Conservation (phyloP, 2,329 filamentous ascomycete species). For the Penicillium sp. region DNA sequence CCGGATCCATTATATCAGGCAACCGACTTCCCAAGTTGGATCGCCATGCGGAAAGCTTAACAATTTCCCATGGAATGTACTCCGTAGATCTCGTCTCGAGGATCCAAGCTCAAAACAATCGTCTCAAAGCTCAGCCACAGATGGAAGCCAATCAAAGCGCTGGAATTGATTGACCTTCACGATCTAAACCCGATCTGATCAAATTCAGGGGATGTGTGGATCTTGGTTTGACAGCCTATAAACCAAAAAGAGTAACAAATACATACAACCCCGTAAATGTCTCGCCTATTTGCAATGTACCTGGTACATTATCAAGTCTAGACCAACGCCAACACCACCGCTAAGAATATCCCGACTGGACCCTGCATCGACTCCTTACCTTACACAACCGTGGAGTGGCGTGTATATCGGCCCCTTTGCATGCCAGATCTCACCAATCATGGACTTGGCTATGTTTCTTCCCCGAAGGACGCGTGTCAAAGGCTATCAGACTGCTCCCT, state of each 20-base stretch:
- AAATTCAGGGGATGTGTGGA: slow-evolving; percentile 1
- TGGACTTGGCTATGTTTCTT: not conserved
- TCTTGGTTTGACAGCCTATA: not conserved
- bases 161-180: not conserved
- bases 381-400: not conserved
- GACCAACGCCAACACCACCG: not conserved
- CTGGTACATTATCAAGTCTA: not conserved
- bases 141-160: not conserved
- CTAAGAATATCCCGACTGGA: not conserved
- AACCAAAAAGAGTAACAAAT: not conserved
- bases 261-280: not conserved
- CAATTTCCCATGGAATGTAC: not conserved
- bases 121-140: not conserved
- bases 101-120: not conserved
- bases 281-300: not conserved
- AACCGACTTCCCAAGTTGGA: too few species aligned
- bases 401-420: slow-evolving; percentile 9
- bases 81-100: not conserved
- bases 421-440: slow-evolving; percentile 11
- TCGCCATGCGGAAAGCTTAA: too few species aligned
- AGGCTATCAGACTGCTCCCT: slow-evolving; percentile 4
- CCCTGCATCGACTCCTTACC: not conserved
- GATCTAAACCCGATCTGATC: not conserved
- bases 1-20: too few species aligned
- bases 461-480: slow-evolving; percentile 9